phyloP scores from a whole-genome alignment of 306 rosid genomes.

The Sesbania bispinosa region DNA sequence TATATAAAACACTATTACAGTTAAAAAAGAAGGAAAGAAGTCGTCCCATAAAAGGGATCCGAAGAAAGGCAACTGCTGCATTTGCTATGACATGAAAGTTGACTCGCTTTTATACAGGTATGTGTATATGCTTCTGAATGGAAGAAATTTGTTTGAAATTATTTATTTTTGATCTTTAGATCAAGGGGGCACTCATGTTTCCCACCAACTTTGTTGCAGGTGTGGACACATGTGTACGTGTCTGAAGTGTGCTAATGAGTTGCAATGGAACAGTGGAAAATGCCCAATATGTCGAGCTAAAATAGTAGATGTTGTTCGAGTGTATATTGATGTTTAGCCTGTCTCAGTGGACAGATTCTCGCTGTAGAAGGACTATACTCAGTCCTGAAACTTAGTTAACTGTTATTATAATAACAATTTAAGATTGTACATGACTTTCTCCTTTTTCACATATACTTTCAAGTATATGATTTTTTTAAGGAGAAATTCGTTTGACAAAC shows the following conservation, averaged over 20 bases:
- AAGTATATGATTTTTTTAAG: slow-evolving; percentile 32
- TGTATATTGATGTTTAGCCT: slow-evolving; percentile 39
- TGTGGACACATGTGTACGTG: slow-evolving; percentile 98
- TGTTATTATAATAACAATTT: slow-evolving; percentile 12
- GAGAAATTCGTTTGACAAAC: slow-evolving; percentile 21
- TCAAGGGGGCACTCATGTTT: background rate
- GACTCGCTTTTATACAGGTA: slow-evolving; percentile 87
- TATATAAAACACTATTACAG: slow-evolving; percentile 35
- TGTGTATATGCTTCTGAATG: slow-evolving; percentile 35
- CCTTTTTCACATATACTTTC: slow-evolving; percentile 37
- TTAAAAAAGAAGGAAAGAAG: slow-evolving; percentile 36
- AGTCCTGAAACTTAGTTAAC: slow-evolving; percentile 19
- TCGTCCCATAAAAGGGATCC: slow-evolving; percentile 21
- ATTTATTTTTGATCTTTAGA: background rate
- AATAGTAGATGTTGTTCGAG: slow-evolving; percentile 73
- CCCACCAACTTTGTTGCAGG: slow-evolving; percentile 23
- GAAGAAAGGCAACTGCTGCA: slow-evolving; percentile 66
- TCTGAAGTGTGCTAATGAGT: slow-evolving; percentile 74
- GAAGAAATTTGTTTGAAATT: background rate
- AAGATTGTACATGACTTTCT: slow-evolving; percentile 15
- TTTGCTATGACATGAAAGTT: slow-evolving; percentile 62
- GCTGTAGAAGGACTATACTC: slow-evolving; percentile 35
- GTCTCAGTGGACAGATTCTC: slow-evolving; percentile 44
- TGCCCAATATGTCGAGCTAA: slow-evolving; percentile 86
- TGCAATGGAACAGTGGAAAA: slow-evolving; percentile 73